A percentile compares a stretch with the other conserved stretches of the same genome.
These are phyloP conservation scores for Falciphora oryzae DNA, from an alignment of 2,329 filamentous ascomycete genomes.

Conservation along the genomic window DNA sequence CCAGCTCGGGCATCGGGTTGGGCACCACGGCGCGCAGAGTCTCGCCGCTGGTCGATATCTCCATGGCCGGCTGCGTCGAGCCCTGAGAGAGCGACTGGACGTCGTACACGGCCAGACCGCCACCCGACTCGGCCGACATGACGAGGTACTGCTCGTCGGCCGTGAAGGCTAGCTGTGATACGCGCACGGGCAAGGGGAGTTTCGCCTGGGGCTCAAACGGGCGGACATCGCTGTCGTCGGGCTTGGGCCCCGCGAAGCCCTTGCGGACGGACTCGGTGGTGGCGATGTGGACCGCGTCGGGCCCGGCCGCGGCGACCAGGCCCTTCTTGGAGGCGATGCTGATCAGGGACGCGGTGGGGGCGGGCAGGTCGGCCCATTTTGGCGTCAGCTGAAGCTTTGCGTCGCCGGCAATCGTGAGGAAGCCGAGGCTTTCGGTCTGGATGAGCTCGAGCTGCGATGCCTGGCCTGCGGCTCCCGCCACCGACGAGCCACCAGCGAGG, in stretches of 20 bases:
- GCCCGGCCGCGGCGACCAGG: conserved; percentile 80
- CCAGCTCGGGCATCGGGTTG: conserved; percentile 70
- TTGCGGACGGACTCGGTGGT: conserved; percentile 73
- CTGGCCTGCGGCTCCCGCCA: conserved; percentile 24
- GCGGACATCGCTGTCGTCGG: conserved; percentile 56
- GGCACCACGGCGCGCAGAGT: conserved; percentile 69
- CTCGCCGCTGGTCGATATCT: conserved; percentile 70
- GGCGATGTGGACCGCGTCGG: conserved; percentile 70
- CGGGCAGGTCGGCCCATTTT: conserved; percentile 71
- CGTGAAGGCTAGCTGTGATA: conserved; percentile 87
- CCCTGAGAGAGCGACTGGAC: conserved; percentile 62
- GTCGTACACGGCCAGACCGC: conserved; percentile 79
- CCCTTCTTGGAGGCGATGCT: conserved; percentile 75
- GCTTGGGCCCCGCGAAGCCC: conserved; percentile 58
- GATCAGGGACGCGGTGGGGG: conserved; percentile 74
- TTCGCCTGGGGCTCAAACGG: conserved; percentile 67
- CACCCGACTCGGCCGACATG: conserved; percentile 73
- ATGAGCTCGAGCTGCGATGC: conserved; percentile 71
- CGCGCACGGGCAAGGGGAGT: conserved; percentile 65
- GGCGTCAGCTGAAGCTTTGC: conserved; percentile 76
- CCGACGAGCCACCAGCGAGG: conserved; percentile 32
- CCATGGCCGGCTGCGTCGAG: conserved; percentile 61
- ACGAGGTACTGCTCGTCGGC: conserved; percentile 83
- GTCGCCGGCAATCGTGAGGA: conserved; percentile 73
- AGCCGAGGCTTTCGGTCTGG: conserved; percentile 80